Percentiles rank a stretch among this genome's conserved stretches.
Conservation (phyloP, 208 protist genomes). For the Trichomonas vaginalis region DNA sequence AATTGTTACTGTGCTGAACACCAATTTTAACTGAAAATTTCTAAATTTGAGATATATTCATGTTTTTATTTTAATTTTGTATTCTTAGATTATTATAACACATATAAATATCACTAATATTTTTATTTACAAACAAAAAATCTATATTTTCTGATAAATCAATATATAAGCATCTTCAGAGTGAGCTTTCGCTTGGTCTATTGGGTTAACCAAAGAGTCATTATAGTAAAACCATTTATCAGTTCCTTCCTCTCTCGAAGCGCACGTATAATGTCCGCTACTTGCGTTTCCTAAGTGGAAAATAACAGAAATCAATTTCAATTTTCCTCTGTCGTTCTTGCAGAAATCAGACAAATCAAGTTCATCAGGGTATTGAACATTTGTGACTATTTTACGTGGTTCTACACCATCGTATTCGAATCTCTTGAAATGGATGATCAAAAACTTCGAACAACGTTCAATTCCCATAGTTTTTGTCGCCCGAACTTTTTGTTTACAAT, state of each 20-base stretch:
- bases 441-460: not conserved
- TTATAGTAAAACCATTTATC: not conserved
- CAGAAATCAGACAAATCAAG: not conserved
- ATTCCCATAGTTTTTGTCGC: not conserved
- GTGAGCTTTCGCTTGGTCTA: not conserved
- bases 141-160: conserved; percentile 6
- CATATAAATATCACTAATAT: no score
- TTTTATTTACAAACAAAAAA: not conserved
- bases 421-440: not conserved
- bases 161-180: not conserved
- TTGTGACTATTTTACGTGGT: not conserved
- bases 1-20: no score
- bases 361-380: not conserved
- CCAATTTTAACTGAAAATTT: no score
- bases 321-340: not conserved
- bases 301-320: not conserved
- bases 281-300: not conserved
- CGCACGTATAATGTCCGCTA: not conserved
- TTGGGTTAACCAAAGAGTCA: not conserved
- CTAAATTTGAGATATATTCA: no score
- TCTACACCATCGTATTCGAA: not conserved
- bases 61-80: no score
- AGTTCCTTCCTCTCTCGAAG: not conserved
- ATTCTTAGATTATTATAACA: no score
- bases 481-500: not conserved